Evolutionary conservation across 345 rosid species (phyloP), one percentile per base, ranked within the genome.

Genomic region (Brassica incana): DNA sequence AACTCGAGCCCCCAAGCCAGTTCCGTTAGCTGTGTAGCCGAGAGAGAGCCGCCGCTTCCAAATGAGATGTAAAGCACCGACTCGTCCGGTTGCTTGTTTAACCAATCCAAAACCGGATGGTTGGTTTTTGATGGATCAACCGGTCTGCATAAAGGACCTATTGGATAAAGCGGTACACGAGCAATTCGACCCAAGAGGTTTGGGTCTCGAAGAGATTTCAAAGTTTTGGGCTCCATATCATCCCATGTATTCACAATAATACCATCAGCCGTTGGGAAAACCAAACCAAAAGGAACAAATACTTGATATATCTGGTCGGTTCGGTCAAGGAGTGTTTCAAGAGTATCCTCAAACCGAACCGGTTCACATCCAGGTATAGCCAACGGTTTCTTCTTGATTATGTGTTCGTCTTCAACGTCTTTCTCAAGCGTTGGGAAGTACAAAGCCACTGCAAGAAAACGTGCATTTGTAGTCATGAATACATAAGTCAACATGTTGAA

Each of bases 31-130:
- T 80, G 79, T 60, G 63, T 69, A 52, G 83, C 59, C 27, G 83
- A 68, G 33, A 79, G 74, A 35, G 81, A 78, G 33, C 95, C 95
- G 1, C 95, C 92, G 36, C 93, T 90, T 12, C 97, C 97, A 8
- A 90, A 87, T 9, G 90, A 88, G 2, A 92, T 86, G 25, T 83
- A 89, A 66, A 90, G 56, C 6, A 88, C 93, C 0, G 91, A 90
- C 20, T 83, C 83, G 0, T 30, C 52, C 1, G 89, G 88, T 62
- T 90, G 91, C 50, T 71, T 74, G 52, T 78, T 88, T 40, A 92
- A 77, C 95, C 97, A 92, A 16, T 80, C 78, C n/a, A 69, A 63
- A 25, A 80, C 14, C 27, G 75, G 65, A 10, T 50, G 60, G 3
- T 36, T 38, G 5, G 74, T 65, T 40, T 20, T 65, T 0, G 72